Evolutionary conservation across 257 asterid species (phyloP), one percentile per base, ranked within the genome.

Genomic region (Nicotiana knightiana): DNA sequence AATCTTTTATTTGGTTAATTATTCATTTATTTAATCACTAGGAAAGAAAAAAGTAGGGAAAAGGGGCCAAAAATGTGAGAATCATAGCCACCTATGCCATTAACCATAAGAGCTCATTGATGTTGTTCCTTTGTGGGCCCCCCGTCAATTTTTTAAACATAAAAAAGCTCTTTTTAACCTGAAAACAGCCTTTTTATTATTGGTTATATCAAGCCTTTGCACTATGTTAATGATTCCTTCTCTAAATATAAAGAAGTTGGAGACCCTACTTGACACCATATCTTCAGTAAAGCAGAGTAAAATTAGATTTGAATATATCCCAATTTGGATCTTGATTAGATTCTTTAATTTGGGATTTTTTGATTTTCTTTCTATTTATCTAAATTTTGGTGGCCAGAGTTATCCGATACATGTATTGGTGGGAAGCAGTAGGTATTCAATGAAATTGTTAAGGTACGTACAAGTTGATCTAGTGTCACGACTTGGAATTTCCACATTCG

Each of bases 41-140:
- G 28, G 80, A 21, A 57, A 80, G 37, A 80, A 84, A 28, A 85
- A 84, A 82, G 83, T 79, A 77, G 73, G 76, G 8, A 21, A 39
- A 81, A 83, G 82, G 67, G 77, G 85, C 67, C 54, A 80, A 55
- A 77, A 84, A 85, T 84, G 84, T 77, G 77, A 81, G 66, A 86
- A 88, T 85, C 88, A 91, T 86, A 77, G 81, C 82, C 58, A 84
- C 86, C 82, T 75, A 83, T 67, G 70, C 85, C 79, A 82, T 84
- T 82, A 84, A 76, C 84, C 67, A 87, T 76, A 81, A 76, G 30
- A 48, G 8, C 17, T 83, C 82, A 79, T 85, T 81, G 79, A 89
- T 85, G 84, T 57, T 76, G 61, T 58, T 83, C 67, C 75, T 76
- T 67, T 5, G 88, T 86, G 86, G 88, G 89, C 63, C 88, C 90